phyloP scores from a whole-genome alignment of 805 yeast species.

The Metschnikowia borealis region DNA sequence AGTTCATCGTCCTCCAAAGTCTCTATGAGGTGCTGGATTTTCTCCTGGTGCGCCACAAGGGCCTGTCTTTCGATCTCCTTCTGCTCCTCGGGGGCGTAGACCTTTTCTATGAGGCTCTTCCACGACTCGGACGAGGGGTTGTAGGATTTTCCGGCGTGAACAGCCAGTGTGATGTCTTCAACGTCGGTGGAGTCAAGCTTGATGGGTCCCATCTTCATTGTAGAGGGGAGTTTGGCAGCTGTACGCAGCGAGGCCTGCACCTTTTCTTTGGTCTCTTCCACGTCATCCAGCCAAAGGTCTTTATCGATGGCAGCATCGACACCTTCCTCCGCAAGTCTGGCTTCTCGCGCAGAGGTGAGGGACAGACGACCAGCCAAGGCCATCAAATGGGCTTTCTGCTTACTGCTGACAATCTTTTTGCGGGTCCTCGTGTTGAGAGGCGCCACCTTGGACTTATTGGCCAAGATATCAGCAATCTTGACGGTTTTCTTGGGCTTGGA shows the following conservation, averaged over 20 bases:
- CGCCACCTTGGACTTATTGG: conserved; percentile 71
- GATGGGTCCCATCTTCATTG: conserved; percentile 52
- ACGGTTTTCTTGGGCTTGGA: conserved; percentile 37
- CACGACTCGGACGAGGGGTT: conserved; percentile 86
- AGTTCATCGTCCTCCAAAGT: conserved; percentile 59
- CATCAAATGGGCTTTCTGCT: conserved; percentile 63
- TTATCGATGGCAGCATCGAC: conserved; percentile 41
- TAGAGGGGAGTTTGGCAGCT: conserved; percentile 50
- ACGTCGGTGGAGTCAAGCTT: conserved; percentile 41
- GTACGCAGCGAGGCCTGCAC: conserved; percentile 22
- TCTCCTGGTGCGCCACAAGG: conserved; percentile 58
- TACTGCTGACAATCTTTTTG: conserved; percentile 58
- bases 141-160: conserved; percentile 88
- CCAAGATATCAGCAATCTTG: conserved; percentile 65
- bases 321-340: conserved; percentile 63
- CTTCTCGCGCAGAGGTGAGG: conserved; percentile 49
- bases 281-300: conserved; percentile 69
- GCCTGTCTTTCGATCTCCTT: conserved; percentile 61
- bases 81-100: conserved; percentile 60
- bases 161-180: conserved; percentile 29
- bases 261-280: conserved; percentile 9
- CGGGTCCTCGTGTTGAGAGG: conserved; percentile 46
- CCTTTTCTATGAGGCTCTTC: conserved; percentile 66
- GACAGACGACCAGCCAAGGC: conserved; percentile 70
- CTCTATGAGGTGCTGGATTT: conserved; percentile 62